These are phyloP conservation scores for Penicillium samsonianum DNA, from an alignment of 495 filamentous ascomycete species.

Conservation along the genomic window DNA sequence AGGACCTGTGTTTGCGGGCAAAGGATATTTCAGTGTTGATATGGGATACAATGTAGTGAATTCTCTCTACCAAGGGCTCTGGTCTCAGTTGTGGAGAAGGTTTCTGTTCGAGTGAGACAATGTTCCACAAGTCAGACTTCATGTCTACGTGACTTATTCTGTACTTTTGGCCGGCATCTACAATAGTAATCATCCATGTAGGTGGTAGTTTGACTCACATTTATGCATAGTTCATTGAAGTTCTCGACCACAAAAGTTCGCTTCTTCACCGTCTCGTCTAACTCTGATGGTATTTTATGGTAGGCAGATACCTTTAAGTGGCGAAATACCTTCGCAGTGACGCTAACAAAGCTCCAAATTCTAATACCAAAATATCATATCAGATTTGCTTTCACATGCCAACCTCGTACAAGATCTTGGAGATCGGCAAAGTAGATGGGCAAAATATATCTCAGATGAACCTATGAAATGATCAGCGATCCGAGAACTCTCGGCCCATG, in stretches of 20 bases:
- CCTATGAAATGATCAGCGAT: background rate
- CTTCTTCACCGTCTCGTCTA: background rate
- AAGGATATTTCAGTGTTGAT: conserved; percentile 7
- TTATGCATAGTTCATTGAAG: background rate
- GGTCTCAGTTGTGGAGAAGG: conserved; percentile 14
- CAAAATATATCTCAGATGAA: background rate
- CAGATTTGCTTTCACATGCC: conserved; percentile 8
- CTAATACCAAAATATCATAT: conserved; percentile 19
- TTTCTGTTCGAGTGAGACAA: conserved; percentile 8
- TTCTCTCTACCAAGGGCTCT: conserved; percentile 9
- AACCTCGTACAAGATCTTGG: background rate
- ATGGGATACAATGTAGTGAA: conserved; percentile 8
- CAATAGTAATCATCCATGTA: too few relatives aligned
- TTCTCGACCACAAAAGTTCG: background rate
- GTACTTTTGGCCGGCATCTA: background rate
- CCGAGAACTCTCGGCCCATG: background rate
- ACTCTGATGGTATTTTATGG: background rate
- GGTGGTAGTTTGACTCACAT: background rate
- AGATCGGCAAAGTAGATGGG: background rate
- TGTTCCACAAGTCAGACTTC: conserved; percentile 1
- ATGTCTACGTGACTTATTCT: background rate
- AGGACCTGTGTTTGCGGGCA: conserved; percentile 7
- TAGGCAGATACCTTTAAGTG: background rate
- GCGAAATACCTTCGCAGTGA: background rate
- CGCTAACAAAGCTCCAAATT: background rate